These are phyloP conservation scores for Cutaneotrichosporon cyanovorans DNA, from an alignment of 1,284 basidiomycete genomes.

Conservation along the genomic window DNA sequence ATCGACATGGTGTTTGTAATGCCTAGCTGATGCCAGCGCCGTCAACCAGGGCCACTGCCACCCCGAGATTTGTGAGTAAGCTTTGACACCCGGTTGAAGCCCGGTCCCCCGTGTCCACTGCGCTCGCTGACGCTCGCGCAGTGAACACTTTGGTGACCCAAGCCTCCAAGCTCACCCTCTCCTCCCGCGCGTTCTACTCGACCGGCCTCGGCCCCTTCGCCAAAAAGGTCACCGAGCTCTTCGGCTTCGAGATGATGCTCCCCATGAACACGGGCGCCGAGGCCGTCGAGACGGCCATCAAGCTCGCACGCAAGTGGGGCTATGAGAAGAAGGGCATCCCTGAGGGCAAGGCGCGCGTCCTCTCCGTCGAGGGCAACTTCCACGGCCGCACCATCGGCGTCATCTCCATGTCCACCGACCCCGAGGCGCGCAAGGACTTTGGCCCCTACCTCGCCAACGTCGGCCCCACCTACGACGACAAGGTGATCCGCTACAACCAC, in stretches of 20 bases:
- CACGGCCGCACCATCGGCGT: constrained; percentile 89
- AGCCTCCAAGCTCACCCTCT: constrained; percentile 83
- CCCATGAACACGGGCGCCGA: constrained; percentile 99
- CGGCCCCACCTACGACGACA: constrained; percentile 58
- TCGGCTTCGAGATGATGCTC: constrained; percentile 90
- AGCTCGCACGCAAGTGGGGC: constrained; percentile 81
- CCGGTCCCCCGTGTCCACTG: too few species aligned
- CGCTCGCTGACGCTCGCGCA: constrained; percentile 38
- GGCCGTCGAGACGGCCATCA: constrained; percentile 81
- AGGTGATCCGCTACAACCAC: constrained; percentile 69
- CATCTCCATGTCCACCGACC: constrained; percentile 92
- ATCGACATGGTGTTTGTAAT: not conserved
- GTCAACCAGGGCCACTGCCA: constrained; percentile 95
- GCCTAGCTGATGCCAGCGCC: constrained; percentile 51
- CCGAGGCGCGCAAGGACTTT: constrained; percentile 76
- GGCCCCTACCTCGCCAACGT: constrained; percentile 84
- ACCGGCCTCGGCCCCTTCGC: constrained; percentile 83
- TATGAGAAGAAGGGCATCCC: constrained; percentile 79
- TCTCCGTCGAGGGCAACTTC: constrained; percentile 86
- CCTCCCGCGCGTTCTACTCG: constrained; percentile 95
- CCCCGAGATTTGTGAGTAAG: constrained; percentile 51
- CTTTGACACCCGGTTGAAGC: not conserved
- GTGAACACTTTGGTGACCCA: constrained; percentile 74
- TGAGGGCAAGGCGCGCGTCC: constrained; percentile 76
- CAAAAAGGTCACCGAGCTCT: constrained; percentile 72